A percentile compares a stretch with the other conserved stretches of the same genome.
Evolutionary conservation across 495 filamentous ascomycete genomes (phyloP).

Genomic region (Delitschia confertaspora): DNA sequence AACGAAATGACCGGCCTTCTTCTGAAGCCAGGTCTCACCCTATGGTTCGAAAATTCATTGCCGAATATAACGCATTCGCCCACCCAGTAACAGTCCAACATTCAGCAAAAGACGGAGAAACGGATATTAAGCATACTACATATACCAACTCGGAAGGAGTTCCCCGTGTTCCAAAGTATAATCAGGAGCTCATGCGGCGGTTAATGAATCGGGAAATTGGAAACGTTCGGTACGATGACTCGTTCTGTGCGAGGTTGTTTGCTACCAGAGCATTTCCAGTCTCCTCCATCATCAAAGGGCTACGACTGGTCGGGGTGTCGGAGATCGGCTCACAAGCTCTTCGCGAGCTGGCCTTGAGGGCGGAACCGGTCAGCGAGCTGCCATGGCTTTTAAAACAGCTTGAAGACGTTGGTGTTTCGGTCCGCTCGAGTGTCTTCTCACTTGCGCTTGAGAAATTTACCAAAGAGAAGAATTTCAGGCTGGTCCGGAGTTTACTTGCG

Average conservation of each 20-base stretch:
- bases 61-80: background rate
- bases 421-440: constrained; percentile 50
- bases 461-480: constrained; percentile 38
- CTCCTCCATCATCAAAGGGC: constrained; percentile 52
- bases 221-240: constrained; percentile 49
- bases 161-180: constrained; percentile 5
- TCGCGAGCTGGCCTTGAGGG: constrained; percentile 58
- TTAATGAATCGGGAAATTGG: constrained; percentile 41
- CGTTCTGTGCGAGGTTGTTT: constrained; percentile 60
- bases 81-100: background rate
- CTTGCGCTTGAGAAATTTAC: constrained; percentile 52
- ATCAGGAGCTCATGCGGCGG: constrained; percentile 38
- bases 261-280: constrained; percentile 60
- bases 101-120: background rate
- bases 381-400: constrained; percentile 48
- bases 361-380: constrained; percentile 46
- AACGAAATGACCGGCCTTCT: constrained; percentile 44
- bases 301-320: constrained; percentile 56
- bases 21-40: constrained; percentile 11
- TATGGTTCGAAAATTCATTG: constrained; percentile 9
- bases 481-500: constrained; percentile 40
- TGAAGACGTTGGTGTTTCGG: constrained; percentile 47
- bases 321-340: constrained; percentile 63
- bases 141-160: background rate
- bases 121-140: background rate